These are phyloP conservation scores for Tetracladium marchalianum DNA, from an alignment of 495 filamentous ascomycete species.

Conservation along the genomic window DNA sequence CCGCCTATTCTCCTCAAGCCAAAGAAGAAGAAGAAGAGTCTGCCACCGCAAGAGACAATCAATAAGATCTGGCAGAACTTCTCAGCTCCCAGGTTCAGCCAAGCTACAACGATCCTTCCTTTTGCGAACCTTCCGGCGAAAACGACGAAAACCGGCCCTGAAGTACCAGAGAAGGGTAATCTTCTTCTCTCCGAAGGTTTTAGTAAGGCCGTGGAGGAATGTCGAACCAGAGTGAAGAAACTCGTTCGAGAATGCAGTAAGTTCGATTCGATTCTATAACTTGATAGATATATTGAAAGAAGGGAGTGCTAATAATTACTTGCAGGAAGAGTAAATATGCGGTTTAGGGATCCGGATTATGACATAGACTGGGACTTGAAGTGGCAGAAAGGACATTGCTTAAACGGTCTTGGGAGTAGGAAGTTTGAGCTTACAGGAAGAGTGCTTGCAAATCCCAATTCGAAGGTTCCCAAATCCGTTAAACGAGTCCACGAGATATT, in stretches of 20 bases:
- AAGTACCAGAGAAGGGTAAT: conserved; percentile 31
- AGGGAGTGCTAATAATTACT: no score
- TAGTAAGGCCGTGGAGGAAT: conserved; percentile 59
- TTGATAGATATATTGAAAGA: no score
- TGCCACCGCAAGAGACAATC: conserved; percentile 59
- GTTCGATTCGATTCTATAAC: no score
- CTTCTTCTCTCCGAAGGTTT: conserved; percentile 29
- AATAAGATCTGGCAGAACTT: conserved; percentile 77
- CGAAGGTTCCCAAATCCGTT: conserved; percentile 43
- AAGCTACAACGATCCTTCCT: conserved; percentile 25
- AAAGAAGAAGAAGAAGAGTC: conserved; percentile 37
- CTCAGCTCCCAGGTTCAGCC: conserved; percentile 50
- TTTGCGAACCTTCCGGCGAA: not conserved
- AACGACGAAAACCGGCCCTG: not conserved
- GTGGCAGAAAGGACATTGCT: conserved; percentile 40
- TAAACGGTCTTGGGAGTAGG: conserved; percentile 46
- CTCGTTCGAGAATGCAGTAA: conserved; percentile 69
- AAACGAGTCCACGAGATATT: conserved; percentile 78
- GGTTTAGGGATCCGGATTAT: conserved; percentile 85
- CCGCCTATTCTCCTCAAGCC: not conserved
- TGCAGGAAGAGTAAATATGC: conserved; percentile 60
- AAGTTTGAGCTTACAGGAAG: conserved; percentile 13
- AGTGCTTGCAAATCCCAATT: conserved; percentile 10
- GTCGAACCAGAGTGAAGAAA: conserved; percentile 64
- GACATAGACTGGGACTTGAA: conserved; percentile 53